A percentile compares a stretch with the other conserved stretches of the same genome.
phyloP scores from a whole-genome alignment of 140 eudicot genomes.

The Stevia rebaudiana region DNA sequence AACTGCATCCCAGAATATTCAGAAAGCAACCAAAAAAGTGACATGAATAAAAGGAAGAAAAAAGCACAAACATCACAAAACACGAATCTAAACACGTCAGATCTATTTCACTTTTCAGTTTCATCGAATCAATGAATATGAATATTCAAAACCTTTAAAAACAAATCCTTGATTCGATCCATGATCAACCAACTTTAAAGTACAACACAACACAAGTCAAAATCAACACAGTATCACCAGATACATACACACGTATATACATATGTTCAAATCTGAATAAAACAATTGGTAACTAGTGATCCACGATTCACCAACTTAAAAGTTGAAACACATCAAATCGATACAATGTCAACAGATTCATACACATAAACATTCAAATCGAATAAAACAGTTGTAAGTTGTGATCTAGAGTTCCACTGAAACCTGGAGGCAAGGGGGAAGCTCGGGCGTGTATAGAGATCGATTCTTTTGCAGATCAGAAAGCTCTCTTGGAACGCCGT shows the following conservation, averaged over 20 bases:
- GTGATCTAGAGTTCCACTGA: background rate
- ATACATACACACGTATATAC: background rate
- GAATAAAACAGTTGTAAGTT: background rate
- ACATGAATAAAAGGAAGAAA: slow-evolving; percentile 12
- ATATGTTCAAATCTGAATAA: background rate
- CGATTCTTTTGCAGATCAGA: slow-evolving; percentile 86
- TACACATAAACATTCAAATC: background rate
- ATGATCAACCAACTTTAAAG: background rate
- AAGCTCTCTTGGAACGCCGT: slow-evolving; percentile 71
- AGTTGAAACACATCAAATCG: background rate
- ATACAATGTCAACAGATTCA: slow-evolving; percentile 11
- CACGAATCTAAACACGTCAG: slow-evolving; percentile 30
- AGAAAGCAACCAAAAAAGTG: slow-evolving; percentile 25
- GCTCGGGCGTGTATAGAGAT: slow-evolving; percentile 66
- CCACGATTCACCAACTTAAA: background rate
- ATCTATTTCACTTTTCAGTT: slow-evolving; percentile 17
- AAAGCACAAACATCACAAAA: slow-evolving; percentile 8
- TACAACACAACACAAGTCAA: background rate
- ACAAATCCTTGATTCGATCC: slow-evolving; percentile 22
- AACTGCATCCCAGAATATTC: slow-evolving; percentile 18
- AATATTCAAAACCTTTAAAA: slow-evolving; percentile 20
- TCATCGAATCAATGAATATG: slow-evolving; percentile 23
- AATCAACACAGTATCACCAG: background rate
- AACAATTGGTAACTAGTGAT: background rate
- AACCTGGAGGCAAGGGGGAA: slow-evolving; percentile 98